Percentiles rank a stretch among this genome's conserved stretches.
Conservation (phyloP, 495 filamentous ascomycete species). For the Baudoinia panamericana region DNA sequence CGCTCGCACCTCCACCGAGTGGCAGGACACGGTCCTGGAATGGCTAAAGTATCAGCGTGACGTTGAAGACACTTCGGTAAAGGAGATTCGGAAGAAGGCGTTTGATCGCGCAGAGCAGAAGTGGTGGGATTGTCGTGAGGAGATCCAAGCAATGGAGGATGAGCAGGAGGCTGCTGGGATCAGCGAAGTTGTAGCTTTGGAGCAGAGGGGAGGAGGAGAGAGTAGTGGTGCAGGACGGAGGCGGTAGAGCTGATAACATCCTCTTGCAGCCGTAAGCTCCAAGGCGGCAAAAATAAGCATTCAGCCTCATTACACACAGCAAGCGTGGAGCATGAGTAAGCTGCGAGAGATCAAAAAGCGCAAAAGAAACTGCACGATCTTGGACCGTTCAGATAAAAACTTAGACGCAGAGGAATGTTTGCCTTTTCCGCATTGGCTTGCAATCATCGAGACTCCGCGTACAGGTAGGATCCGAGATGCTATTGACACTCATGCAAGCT, state of each 20-base stretch:
- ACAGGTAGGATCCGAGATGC: too few species aligned
- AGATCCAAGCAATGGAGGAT: slow-evolving; percentile 84
- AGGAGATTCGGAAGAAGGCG: slow-evolving; percentile 80
- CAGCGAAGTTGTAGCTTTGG: slow-evolving; percentile 61
- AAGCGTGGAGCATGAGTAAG: background rate
- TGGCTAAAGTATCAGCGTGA: slow-evolving; percentile 45
- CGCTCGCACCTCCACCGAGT: slow-evolving; percentile 69
- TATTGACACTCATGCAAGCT: too few species aligned
- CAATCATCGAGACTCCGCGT: too few species aligned
- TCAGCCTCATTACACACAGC: background rate
- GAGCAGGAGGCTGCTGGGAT: slow-evolving; percentile 94
- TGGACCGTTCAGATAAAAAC: too few species aligned
- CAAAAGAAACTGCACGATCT: too few species aligned
- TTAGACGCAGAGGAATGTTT: too few species aligned
- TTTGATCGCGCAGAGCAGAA: slow-evolving; percentile 85
- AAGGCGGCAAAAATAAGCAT: background rate
- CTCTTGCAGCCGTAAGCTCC: too few species aligned
- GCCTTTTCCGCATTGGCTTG: too few species aligned
- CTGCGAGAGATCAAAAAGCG: too few species aligned
- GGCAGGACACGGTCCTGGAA: slow-evolving; percentile 74
- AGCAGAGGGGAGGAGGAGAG: slow-evolving; percentile 15
- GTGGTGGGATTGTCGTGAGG: slow-evolving; percentile 97
- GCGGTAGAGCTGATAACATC: too few species aligned
- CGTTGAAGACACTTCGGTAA: slow-evolving; percentile 53
- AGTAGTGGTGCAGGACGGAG: slow-evolving; percentile 7